Evolutionary conservation across 2,329 filamentous ascomycete genomes (phyloP).

Genomic region (Sporothrix schenckii): DNA sequence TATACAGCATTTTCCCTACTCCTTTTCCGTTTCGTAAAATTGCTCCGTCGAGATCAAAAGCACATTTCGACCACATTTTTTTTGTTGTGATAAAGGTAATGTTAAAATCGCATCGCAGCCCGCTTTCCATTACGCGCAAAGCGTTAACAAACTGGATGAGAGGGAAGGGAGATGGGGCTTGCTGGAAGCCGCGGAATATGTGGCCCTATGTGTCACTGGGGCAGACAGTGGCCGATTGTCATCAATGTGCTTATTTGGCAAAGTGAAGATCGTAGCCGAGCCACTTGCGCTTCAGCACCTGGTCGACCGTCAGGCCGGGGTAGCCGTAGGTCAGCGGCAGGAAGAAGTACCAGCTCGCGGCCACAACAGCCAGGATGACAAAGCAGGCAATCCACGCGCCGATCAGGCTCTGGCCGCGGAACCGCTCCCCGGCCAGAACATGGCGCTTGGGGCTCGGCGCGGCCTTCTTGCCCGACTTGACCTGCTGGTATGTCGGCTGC

Average conservation of each 20-base stretch:
- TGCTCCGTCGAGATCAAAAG: not conserved
- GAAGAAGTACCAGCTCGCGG: slow-evolving; percentile 89
- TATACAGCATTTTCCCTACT: not conserved
- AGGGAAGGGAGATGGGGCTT: not conserved
- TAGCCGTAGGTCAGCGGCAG: slow-evolving; percentile 93
- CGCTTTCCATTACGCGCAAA: not conserved
- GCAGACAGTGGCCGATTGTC: not conserved
- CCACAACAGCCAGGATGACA: slow-evolving; percentile 68
- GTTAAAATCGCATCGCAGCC: not conserved
- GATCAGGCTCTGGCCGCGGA: slow-evolving; percentile 75
- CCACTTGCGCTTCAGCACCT: slow-evolving; percentile 88
- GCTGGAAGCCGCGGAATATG: not conserved
- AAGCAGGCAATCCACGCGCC: slow-evolving; percentile 76
- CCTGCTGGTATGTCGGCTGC: slow-evolving; percentile 51
- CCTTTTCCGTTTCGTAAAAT: slow-evolving; percentile 6
- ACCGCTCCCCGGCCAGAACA: slow-evolving; percentile 77
- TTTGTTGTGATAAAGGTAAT: not conserved
- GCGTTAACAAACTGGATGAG: not conserved
- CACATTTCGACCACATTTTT: not conserved
- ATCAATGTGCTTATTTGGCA: slow-evolving; percentile 70
- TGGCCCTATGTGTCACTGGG: too few relatives aligned
- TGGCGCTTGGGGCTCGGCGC: slow-evolving; percentile 56
- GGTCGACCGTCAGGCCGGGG: slow-evolving; percentile 77
- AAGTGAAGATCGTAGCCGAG: slow-evolving; percentile 97
- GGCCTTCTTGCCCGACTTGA: slow-evolving; percentile 53